phyloP scores from a whole-genome alignment of 164 flowering plant genomes.

The Amborella trichopoda region DNA sequence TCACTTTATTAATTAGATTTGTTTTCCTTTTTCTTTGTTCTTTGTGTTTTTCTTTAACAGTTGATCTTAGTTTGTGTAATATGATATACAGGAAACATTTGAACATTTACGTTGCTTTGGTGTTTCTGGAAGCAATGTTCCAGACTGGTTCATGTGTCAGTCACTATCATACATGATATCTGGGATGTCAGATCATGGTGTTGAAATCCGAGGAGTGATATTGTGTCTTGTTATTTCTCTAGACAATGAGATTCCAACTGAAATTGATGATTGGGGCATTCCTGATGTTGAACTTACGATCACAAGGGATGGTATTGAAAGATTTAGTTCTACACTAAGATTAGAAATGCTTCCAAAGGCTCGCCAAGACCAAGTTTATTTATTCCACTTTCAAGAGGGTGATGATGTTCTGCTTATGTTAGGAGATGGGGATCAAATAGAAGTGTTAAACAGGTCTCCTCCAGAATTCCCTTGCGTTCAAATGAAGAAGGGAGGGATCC shows the following conservation, averaged over 20 bases:
- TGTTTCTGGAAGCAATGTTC: conserved; percentile 29
- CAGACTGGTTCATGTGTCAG: conserved; percentile 15
- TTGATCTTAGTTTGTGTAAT: no score
- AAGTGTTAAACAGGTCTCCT: conserved; percentile 7
- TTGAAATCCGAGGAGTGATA: conserved; percentile 14
- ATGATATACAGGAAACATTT: conserved; percentile 15
- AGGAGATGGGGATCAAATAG: conserved; percentile 21
- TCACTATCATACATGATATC: conserved; percentile 5
- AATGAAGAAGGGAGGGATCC: conserved; percentile 24
- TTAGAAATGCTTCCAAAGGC: conserved; percentile 22
- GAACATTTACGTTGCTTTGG: conserved; percentile 14
- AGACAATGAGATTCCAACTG: conserved; percentile 6
- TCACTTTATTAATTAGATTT: neutral
- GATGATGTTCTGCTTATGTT: conserved; percentile 1
- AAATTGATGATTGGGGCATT: conserved; percentile 10
- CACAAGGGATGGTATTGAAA: conserved; percentile 3
- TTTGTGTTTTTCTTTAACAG: no score
- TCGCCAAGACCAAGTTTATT: conserved; percentile 12
- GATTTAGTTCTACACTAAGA: conserved; percentile 7
- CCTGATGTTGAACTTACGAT: conserved; percentile 17
- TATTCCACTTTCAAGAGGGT: neutral
- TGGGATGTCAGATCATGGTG: conserved; percentile 6
- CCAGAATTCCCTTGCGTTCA: conserved; percentile 9
- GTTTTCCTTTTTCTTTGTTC: neutral
- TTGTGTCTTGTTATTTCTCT: conserved; percentile 23